Evolutionary conservation across 331 rosid species (phyloP).

Genomic region (Malus hybrid): DNA sequence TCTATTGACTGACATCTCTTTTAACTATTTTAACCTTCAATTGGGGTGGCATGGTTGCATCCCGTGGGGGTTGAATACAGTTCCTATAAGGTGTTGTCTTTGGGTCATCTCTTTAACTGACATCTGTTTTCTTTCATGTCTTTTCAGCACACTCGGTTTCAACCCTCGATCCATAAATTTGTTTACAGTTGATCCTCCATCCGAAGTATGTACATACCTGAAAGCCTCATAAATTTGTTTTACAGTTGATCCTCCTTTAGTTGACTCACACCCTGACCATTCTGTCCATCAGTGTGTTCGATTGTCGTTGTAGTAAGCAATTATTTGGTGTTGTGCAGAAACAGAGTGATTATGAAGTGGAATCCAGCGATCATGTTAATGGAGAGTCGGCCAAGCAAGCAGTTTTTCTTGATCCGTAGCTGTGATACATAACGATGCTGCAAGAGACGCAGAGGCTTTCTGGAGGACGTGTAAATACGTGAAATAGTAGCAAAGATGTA

Average conservation of each 20-base stretch:
- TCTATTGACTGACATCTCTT: too few species aligned
- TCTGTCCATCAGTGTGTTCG: neutral
- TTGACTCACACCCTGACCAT: neutral
- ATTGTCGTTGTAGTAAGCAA: neutral
- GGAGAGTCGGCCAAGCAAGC: slow-evolving; percentile 54
- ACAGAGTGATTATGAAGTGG: slow-evolving; percentile 20
- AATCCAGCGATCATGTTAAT: slow-evolving; percentile 24
- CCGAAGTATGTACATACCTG: slow-evolving; percentile 47
- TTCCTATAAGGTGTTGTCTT: neutral
- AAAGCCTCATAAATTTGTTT: neutral
- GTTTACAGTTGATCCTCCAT: slow-evolving; percentile 59
- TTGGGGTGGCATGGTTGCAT: neutral
- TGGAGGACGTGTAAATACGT: slow-evolving; percentile 45
- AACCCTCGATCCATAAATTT: slow-evolving; percentile 68
- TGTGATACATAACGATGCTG: neutral
- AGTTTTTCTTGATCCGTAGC: slow-evolving; percentile 57
- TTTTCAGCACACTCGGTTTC: slow-evolving; percentile 70
- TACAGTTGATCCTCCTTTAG: too few species aligned
- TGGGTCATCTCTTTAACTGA: neutral
- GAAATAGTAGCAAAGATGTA: slow-evolving; percentile 28
- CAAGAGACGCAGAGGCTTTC: neutral
- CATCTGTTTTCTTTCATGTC: neutral
- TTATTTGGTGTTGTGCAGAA: slow-evolving; percentile 33
- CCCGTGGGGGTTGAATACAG: neutral
- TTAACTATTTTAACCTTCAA: too few species aligned